Conservation (phyloP, 495 filamentous ascomycete species). For the Xylaria grammica region DNA sequence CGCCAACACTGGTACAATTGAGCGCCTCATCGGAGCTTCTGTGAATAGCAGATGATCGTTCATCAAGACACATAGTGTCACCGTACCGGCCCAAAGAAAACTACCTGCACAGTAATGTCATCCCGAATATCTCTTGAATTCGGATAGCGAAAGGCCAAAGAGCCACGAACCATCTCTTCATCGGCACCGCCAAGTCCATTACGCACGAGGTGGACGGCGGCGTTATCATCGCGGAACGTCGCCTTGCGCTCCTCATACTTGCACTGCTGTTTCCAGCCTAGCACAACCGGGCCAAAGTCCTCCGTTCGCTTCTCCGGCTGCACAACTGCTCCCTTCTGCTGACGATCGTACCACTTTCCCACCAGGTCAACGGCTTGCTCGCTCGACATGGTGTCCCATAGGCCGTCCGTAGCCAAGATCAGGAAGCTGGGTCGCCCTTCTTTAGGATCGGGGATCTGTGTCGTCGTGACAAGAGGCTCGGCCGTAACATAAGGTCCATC, state of each 20-base stretch:
- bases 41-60: neutral
- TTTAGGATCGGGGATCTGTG: constrained; percentile 45
- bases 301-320: constrained; percentile 21
- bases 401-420: constrained; percentile 67
- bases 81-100: constrained; percentile 56
- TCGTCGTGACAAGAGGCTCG: constrained; percentile 65
- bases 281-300: constrained; percentile 26
- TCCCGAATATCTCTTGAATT: constrained; percentile 57
- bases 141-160: constrained; percentile 55
- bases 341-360: constrained; percentile 57
- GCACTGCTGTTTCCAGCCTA: constrained; percentile 32
- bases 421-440: constrained; percentile 54
- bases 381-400: constrained; percentile 67
- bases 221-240: constrained; percentile 62
- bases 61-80: neutral
- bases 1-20: neutral
- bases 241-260: constrained; percentile 30
- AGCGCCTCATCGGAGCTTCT: neutral
- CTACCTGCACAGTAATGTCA: constrained; percentile 68
- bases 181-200: constrained; percentile 67
- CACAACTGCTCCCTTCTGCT: constrained; percentile 19
- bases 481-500: constrained; percentile 72
- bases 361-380: constrained; percentile 65
- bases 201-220: constrained; percentile 63
- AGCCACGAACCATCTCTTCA: constrained; percentile 59